Evolutionary conservation across 1,284 basidiomycete species (phyloP).

Genomic region (Cerrena zonata): DNA sequence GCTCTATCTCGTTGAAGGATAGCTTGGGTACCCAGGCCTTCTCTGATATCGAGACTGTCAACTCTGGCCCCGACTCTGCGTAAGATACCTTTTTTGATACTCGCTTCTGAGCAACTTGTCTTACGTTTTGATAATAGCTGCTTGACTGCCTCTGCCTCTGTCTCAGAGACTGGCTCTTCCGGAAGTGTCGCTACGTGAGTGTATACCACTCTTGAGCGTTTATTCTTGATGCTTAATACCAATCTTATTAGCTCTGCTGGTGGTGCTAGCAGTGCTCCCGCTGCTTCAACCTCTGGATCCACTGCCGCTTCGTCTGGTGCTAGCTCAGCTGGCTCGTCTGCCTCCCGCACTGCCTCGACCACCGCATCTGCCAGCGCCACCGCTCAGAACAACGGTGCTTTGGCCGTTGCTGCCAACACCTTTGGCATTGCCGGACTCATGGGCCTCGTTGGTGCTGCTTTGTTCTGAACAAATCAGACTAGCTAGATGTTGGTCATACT

Average conservation of each 20-base stretch:
- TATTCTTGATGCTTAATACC: background rate
- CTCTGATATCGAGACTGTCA: slow-evolving; percentile 50
- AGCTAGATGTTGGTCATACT: slow-evolving; percentile 5
- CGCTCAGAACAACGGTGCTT: slow-evolving; percentile 9
- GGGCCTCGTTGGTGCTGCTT: slow-evolving; percentile 43
- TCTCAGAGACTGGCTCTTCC: slow-evolving; percentile 16
- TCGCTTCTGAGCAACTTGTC: no score
- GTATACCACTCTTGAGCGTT: background rate
- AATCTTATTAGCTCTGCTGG: background rate
- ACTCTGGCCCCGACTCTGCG: slow-evolving; percentile 36
- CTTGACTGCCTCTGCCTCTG: slow-evolving; percentile 16
- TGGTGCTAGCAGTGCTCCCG: background rate
- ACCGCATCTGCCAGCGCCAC: slow-evolving; percentile 15
- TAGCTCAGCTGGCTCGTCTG: slow-evolving; percentile 16
- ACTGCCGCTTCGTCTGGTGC: slow-evolving; percentile 10
- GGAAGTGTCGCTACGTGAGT: slow-evolving; percentile 10
- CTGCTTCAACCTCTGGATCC: slow-evolving; percentile 15
- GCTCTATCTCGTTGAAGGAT: slow-evolving; percentile 55
- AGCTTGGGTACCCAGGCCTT: slow-evolving; percentile 50
- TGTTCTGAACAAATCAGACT: slow-evolving; percentile 31
- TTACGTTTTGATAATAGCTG: slow-evolving; percentile 26
- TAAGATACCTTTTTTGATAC: no score
- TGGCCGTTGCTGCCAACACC: slow-evolving; percentile 18
- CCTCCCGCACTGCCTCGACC: slow-evolving; percentile 13
- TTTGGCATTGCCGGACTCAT: slow-evolving; percentile 41